These are phyloP conservation scores for Pestalotiopsis fici DNA, from an alignment of 2,329 filamentous ascomycete genomes.

Conservation along the genomic window DNA sequence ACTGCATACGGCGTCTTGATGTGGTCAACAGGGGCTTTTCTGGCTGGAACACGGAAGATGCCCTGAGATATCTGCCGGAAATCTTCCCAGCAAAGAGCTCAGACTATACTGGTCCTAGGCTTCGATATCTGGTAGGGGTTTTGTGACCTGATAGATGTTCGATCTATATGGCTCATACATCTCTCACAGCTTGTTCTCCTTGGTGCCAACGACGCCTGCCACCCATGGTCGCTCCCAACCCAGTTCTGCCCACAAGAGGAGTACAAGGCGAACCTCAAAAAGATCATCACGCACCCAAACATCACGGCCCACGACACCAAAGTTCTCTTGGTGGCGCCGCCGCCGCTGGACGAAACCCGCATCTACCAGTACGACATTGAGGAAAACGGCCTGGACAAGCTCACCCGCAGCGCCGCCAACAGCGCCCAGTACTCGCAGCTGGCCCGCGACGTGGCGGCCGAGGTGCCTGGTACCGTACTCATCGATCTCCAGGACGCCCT, in stretches of 20 bases:
- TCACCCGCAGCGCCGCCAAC: conserved; percentile 46
- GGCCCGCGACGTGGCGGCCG: conserved; percentile 67
- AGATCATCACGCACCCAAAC: conserved; percentile 71
- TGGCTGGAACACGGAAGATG: conserved; percentile 82
- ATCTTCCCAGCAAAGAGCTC: conserved; percentile 63
- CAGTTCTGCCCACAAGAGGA: conserved; percentile 79
- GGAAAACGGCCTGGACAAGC: conserved; percentile 43
- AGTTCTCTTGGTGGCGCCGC: conserved; percentile 79
- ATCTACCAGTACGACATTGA: conserved; percentile 47
- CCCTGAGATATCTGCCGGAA: conserved; percentile 66
- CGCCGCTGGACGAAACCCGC: conserved; percentile 79
- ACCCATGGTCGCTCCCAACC: conserved; percentile 60
- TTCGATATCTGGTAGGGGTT: conserved; percentile 66
- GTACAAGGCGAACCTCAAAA: conserved; percentile 72
- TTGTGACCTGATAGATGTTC: neutral
- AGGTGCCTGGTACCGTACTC: conserved; percentile 66
- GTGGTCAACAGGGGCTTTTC: conserved; percentile 86
- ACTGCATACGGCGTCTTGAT: conserved; percentile 76
- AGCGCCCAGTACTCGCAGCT: conserved; percentile 59
- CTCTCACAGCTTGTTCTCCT: conserved; percentile 70
- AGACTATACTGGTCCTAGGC: conserved; percentile 53
- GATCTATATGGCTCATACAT: neutral
- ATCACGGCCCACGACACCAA: conserved; percentile 70
- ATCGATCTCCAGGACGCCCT: conserved; percentile 81
- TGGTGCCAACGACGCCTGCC: conserved; percentile 85